Percentiles rank a stretch among this genome's conserved stretches.
These are phyloP conservation scores for Rhodotorula sp. DNA, from an alignment of 1,284 basidiomycete genomes.

Conservation along the genomic window DNA sequence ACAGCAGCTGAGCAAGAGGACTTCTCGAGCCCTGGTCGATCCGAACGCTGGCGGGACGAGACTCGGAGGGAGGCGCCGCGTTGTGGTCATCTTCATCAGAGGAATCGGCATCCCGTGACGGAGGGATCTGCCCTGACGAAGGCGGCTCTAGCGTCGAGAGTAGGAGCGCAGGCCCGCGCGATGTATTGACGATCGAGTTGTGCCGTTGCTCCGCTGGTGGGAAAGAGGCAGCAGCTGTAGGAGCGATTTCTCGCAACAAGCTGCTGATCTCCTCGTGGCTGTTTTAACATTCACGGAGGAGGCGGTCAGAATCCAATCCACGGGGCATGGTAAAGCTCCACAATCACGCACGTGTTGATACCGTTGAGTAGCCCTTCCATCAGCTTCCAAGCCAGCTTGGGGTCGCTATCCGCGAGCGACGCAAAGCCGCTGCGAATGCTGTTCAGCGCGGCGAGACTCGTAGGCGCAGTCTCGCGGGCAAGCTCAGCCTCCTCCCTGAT, in stretches of 20 bases:
- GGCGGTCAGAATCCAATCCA: no score
- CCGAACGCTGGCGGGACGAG: not conserved
- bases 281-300: no score
- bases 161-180: slow-evolving; percentile 31
- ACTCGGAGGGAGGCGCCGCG: slow-evolving; percentile 55
- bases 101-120: not conserved
- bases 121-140: not conserved
- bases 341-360: slow-evolving; percentile 73
- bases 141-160: slow-evolving; percentile 20
- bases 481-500: not conserved
- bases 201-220: not conserved
- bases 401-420: slow-evolving; percentile 75
- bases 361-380: slow-evolving; percentile 85
- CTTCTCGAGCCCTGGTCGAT: slow-evolving; percentile 48
- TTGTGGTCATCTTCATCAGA: not conserved
- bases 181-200: slow-evolving; percentile 26
- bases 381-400: slow-evolving; percentile 77
- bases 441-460: slow-evolving; percentile 66
- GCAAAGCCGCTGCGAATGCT: slow-evolving; percentile 85
- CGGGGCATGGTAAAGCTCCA: not conserved
- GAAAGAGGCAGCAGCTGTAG: no score
- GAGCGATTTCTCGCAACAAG: no score
- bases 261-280: no score
- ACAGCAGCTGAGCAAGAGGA: slow-evolving; percentile 88
- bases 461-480: slow-evolving; percentile 50